Conservation (phyloP, 306 rosid genomes). For the Quercus aquifolioides region DNA sequence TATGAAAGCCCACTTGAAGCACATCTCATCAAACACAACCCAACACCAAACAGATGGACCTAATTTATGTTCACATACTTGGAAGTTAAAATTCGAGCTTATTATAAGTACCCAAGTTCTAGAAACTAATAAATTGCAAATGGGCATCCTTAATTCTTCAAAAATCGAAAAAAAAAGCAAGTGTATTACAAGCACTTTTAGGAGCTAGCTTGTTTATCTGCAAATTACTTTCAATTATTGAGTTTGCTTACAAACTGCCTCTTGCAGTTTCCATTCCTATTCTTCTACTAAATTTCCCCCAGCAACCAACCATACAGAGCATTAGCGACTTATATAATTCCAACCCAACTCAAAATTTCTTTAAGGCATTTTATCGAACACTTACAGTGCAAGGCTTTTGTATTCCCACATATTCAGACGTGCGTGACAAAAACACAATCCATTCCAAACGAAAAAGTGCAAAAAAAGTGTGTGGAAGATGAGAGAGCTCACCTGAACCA, state of each 20-base stretch:
- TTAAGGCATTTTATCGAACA: not conserved
- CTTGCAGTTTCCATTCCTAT: too few species aligned
- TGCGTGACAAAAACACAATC: too few species aligned
- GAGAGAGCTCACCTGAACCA: too few species aligned
- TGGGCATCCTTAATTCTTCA: not conserved
- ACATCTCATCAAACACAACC: not conserved
- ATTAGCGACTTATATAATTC: slow-evolving; percentile 6
- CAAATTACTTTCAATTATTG: not conserved
- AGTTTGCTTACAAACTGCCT: too few species aligned
- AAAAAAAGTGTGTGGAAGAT: too few species aligned
- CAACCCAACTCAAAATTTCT: not conserved
- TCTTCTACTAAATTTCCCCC: slow-evolving; percentile 18
- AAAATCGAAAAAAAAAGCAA: not conserved
- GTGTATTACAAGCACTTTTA: not conserved
- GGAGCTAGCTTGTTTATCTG: not conserved
- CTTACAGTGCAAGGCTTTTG: not conserved
- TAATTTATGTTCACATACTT: not conserved
- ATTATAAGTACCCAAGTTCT: not conserved
- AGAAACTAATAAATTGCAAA: not conserved
- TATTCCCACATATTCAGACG: too few species aligned
- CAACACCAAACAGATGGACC: not conserved
- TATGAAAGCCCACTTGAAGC: too few species aligned
- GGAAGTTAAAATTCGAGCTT: not conserved
- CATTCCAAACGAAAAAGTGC: too few species aligned
- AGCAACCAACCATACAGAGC: slow-evolving; percentile 32